Base-by-base conservation (phyloP, 1,284 basidiomycete genomes). In the Mycosarcoma maydis region DNA sequence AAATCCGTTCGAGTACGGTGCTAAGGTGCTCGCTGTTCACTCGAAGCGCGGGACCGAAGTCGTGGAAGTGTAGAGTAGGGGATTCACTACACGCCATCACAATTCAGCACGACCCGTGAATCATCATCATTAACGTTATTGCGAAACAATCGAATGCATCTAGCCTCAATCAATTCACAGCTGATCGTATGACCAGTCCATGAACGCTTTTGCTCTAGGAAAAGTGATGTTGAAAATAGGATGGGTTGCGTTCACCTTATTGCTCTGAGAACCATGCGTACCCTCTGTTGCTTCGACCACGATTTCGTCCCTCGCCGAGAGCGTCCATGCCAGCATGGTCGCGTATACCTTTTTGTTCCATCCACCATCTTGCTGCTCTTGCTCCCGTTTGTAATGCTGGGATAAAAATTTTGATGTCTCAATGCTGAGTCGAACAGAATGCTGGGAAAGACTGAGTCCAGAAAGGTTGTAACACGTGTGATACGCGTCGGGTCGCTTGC, bases 401-500 rank as follows among this genome's bases (percentile, higher is more conserved):
- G 42, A 36, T 20, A 67, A 17, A 8, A 22, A 43, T 13, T n/a
- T 41, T 4, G 40, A 44, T 17, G 58, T 67, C 14, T 60, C 62
- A 11, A 55, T 44, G 40, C 73, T 72, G n/a, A 58, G 52, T 17
- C 55, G 49, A 14, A 79, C 50, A 6, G 61, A 62, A 47, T 80
- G 77, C 54, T 80, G 77, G 3, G 71, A 56, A 9, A 80, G 57
- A 19, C 73, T 70, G 20, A 81, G 55, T 4, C 79, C 80, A 14
- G 67, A 62, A 7, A 81, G 69, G 47, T 81, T 81, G 76, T 81
- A 80, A 60, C 74, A 78, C n/a, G 80, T 81, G 44, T 81, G 80
- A 51, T 81, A 81, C 14, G 77, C 77, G 40, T 81, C 80, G 2
- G 79, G 68, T 37, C 81, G 91, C 90, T 96, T 97, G 40, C 91